Evolutionary conservation across 257 asterid genomes (phyloP).

Genomic region (Leptodermis oblonga): DNA sequence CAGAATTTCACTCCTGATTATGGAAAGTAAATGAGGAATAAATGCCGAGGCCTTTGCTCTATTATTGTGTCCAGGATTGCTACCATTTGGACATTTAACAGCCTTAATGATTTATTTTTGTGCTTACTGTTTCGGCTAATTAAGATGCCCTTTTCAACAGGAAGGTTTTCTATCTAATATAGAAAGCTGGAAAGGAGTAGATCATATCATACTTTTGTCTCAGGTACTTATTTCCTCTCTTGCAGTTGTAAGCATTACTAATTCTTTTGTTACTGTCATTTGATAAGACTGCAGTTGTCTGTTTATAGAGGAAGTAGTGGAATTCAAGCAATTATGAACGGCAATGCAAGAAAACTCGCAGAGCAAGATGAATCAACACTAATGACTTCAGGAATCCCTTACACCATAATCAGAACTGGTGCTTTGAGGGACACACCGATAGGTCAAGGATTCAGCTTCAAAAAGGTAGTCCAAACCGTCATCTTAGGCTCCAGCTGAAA

Average conservation of each 20-base stretch:
- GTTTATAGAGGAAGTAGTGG: conserved; percentile 71
- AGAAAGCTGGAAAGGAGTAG: conserved; percentile 81
- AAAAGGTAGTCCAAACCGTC: conserved; percentile 42
- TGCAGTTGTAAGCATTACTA: conserved; percentile 14
- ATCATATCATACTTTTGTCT: conserved; percentile 76
- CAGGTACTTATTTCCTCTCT: conserved; percentile 52
- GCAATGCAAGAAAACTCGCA: conserved; percentile 62
- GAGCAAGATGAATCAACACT: conserved; percentile 67
- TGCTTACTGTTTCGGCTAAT: conserved; percentile 4
- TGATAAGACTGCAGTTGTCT: conserved; percentile 78
- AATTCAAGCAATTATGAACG: conserved; percentile 65
- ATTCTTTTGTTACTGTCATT: conserved; percentile 32
- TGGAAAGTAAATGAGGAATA: neutral
- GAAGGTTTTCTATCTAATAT: conserved; percentile 59
- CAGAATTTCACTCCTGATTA: neutral
- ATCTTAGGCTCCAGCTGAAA: neutral
- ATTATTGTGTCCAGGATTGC: neutral
- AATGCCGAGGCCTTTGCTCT: neutral
- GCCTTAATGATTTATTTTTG: neutral
- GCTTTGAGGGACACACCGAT: conserved; percentile 54
- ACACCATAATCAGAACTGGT: conserved; percentile 80
- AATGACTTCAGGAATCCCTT: conserved; percentile 61
- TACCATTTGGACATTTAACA: neutral
- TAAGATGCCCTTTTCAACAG: conserved; percentile 26
- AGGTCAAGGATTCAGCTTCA: conserved; percentile 75